Base-by-base conservation (phyloP, 345 rosid species). In the Brassica rapa region DNA sequence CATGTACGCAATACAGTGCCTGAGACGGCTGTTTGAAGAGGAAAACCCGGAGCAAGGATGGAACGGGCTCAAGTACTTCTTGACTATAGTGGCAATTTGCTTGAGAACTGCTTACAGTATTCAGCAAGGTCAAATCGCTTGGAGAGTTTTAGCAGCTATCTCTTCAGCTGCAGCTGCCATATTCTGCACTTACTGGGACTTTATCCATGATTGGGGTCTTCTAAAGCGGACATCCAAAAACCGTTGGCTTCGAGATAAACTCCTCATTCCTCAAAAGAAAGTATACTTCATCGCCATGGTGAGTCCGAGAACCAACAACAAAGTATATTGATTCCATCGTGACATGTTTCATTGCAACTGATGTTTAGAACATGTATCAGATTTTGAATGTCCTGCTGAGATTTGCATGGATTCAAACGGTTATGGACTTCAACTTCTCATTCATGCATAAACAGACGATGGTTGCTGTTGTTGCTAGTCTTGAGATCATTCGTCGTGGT, bases 11-110 rank as follows among this genome's bases (percentile, higher is more conserved):
- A 70, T 77, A 32, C 84, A 87, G 91, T 89, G 96, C 74, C 81
- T 91, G 9, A 82, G 89, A 5, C 86, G 91, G 7, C 72, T 89
- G 6, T 66, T 85, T 39, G 92, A 88, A 53, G 96, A 89, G 82
- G 88, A 86, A 70, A 88, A 78, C 62, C 55, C 77, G 0, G 66
- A 74, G 74, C 96, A 91, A 62, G 90, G 89, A 11, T 77, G 78
- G 66, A 91, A 91, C 9, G 91, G 89, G 5, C 5, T 86, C 14
- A 88, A 91, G 73, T 89, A 88, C 69, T 83, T 89, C 14, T n/a
- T 86, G 30, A 86, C 89, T 60, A 84, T 89, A 8, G 80, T 87
- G 11, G 96, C 93, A 3, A 86, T 91, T 30, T 82, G 85, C 72
- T 37, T 87, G 51, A 88, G 96, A 72, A 87, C 86, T 16, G 89